A percentile compares a stretch with the other conserved stretches of the same genome.
Conservation (phyloP, 331 rosid species). For the Quercus tomentella region DNA sequence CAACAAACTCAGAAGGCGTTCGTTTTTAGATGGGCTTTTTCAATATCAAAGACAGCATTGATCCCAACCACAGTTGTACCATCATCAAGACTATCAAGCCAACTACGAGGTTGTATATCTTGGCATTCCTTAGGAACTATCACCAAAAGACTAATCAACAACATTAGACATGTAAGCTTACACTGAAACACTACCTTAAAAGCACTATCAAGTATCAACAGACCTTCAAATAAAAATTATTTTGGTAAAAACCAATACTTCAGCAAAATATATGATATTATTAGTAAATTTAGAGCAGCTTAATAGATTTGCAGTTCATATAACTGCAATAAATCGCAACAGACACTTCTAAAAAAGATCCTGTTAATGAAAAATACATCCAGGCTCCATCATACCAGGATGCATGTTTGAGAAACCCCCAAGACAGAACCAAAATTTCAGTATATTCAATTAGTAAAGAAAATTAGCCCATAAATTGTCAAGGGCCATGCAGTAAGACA, state of each 20-base stretch:
- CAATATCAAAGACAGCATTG: slow-evolving; percentile 44
- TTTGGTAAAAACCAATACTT: too few species aligned
- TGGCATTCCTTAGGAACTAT: slow-evolving; percentile 91
- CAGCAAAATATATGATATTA: neutral
- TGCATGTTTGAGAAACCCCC: too few species aligned
- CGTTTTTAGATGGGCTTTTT: slow-evolving; percentile 49
- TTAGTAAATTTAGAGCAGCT: neutral
- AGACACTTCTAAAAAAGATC: neutral
- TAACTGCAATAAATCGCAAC: neutral
- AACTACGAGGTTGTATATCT: slow-evolving; percentile 85
- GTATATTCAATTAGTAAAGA: too few species aligned
- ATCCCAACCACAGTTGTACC: slow-evolving; percentile 4
- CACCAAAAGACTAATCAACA: slow-evolving; percentile 38
- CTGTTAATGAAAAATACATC: neutral
- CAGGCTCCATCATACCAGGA: too few species aligned
- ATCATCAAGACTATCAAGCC: slow-evolving; percentile 34
- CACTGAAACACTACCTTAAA: neutral
- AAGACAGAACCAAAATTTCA: too few species aligned
- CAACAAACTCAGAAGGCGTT: slow-evolving; percentile 61
- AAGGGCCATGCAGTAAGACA: too few species aligned
- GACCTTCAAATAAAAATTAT: neutral
- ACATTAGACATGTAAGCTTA: neutral
- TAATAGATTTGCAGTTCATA: neutral
- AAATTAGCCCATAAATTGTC: too few species aligned
- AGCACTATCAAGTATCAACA: neutral